Evolutionary conservation across 805 yeast species (phyloP), one percentile per base, ranked within the genome.

Genomic region (Nakazawaea laoshanensis): DNA sequence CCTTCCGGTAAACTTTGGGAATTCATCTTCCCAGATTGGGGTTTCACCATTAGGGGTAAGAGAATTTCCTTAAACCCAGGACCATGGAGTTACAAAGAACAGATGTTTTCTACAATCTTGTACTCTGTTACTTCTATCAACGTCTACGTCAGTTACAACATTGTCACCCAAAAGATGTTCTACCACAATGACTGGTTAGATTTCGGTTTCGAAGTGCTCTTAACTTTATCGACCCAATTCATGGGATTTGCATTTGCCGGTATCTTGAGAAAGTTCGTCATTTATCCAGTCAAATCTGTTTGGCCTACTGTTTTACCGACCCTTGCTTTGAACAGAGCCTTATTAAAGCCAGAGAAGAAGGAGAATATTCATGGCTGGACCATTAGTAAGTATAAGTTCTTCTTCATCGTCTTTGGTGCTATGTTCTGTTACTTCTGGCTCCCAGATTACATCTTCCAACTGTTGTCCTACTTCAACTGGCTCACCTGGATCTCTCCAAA

Each of bases 221-320:
- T 77, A 21, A 54, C 70, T 1, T 41, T 75, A 3, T 63, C 79
- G 3, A 64, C 81, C 2, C 78, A 76, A 46, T 71, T 71, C 41
- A 54, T 78, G 43, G 87, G 86, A 14, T 70, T 74, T 46, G 77
- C 81, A 1, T 66, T 78, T 49, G 83, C 85, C 4, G 78, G 81
- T 32, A 46, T 77, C 16, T 63, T 76, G 63, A 65, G 80, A 45
- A 67, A 70, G 38, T 68, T 77, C 19, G 64, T 64, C 3, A 65
- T 75, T 5, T 73, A 72, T 43, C 76, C 75, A 10, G 52, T 55
- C 4, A 53, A 59, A 35, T 58, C 73, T 8, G 47, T 75, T 22
- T 75, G 81, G 81, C 78, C 75, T 24, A 55, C 65, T 2, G 38
- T 59, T 4, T 44, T 71, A 40, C 75, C 77, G 11, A 53, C 64